Evolutionary conservation across 176 grass and related monocot genomes (phyloP).

Genomic region (Triticum dicoccoides): DNA sequence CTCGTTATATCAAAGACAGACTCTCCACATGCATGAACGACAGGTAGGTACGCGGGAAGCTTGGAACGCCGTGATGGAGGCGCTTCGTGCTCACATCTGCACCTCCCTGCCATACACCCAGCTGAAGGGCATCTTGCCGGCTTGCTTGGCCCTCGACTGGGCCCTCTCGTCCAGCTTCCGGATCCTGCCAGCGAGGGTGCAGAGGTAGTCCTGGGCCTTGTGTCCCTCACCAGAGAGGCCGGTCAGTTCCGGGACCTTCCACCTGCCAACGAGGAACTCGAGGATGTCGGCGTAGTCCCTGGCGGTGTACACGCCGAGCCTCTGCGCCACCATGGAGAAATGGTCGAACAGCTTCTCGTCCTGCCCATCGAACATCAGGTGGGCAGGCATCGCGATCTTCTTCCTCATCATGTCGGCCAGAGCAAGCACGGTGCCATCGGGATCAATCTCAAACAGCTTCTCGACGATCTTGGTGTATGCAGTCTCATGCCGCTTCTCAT

Average conservation of each 20-base stretch:
- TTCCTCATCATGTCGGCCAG: conserved; percentile 98
- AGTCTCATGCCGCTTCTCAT: conserved; percentile 93
- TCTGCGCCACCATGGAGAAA: conserved; percentile 85
- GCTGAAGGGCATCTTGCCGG: conserved; percentile 60
- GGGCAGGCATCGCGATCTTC: conserved; percentile 95
- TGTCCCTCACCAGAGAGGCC: conserved; percentile 72
- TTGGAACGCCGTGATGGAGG: background rate
- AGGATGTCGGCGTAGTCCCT: conserved; percentile 93
- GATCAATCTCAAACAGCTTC: conserved; percentile 92
- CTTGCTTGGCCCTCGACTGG: conserved; percentile 68
- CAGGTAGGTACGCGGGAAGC: background rate
- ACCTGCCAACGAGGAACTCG: conserved; percentile 84
- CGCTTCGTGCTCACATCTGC: conserved; percentile 48
- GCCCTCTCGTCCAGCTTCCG: conserved; percentile 83
- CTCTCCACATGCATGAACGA: conserved; percentile 19
- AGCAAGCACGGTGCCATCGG: conserved; percentile 67
- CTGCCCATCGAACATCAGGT: conserved; percentile 87
- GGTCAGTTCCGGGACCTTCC: conserved; percentile 64
- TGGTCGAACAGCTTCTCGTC: conserved; percentile 90
- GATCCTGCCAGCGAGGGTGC: conserved; percentile 80
- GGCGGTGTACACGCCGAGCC: conserved; percentile 81
- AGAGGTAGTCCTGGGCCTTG: conserved; percentile 84
- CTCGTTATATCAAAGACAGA: conserved; percentile 9
- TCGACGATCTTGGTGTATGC: conserved; percentile 96
- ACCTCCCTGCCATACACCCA: conserved; percentile 85